phyloP scores from a whole-genome alignment of 2,329 filamentous ascomycete species.

The Coniella vitis region DNA sequence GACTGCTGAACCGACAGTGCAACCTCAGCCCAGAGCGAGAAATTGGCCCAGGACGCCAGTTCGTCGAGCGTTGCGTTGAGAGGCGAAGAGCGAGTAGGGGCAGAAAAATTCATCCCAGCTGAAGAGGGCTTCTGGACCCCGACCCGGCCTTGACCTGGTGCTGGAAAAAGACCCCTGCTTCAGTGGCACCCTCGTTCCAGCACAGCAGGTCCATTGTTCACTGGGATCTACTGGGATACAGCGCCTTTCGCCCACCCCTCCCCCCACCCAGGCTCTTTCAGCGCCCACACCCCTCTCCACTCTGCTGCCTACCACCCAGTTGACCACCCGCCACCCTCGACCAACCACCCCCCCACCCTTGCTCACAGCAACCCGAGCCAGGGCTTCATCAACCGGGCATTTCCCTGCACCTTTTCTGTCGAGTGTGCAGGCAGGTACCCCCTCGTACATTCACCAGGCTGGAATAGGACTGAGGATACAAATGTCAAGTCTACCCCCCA shows the following conservation, averaged over 20 bases:
- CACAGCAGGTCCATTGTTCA: conserved; percentile 27
- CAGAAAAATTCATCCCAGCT: conserved; percentile 4
- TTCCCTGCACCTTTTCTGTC: conserved; percentile 11
- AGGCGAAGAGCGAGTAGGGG: conserved; percentile 14
- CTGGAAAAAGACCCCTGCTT: conserved; percentile 25
- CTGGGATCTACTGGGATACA: too few species aligned
- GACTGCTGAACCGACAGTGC: conserved; percentile 27
- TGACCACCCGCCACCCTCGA: too few species aligned
- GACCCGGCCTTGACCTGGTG: conserved; percentile 26
- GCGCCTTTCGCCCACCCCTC: conserved; percentile 19
- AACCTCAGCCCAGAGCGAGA: conserved; percentile 27
- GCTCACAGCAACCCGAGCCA: too few species aligned
- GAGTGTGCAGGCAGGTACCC: conserved; percentile 33
- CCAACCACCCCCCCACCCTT: conserved; percentile 23
- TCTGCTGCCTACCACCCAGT: too few species aligned
- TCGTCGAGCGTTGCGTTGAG: too few species aligned
- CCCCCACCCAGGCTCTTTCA: conserved; percentile 8
- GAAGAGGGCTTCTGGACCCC: conserved; percentile 22
- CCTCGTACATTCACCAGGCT: conserved; percentile 37
- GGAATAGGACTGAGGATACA: conserved; percentile 36
- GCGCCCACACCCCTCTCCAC: too few species aligned
- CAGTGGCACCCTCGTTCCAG: conserved; percentile 32
- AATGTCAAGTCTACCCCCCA: conserved; percentile 63
- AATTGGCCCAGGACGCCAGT: too few species aligned
- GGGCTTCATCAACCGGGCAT: conserved; percentile 7